phyloP scores from a whole-genome alignment of 1,139 yeast genomes.

The Suhomyces anneliseae region DNA sequence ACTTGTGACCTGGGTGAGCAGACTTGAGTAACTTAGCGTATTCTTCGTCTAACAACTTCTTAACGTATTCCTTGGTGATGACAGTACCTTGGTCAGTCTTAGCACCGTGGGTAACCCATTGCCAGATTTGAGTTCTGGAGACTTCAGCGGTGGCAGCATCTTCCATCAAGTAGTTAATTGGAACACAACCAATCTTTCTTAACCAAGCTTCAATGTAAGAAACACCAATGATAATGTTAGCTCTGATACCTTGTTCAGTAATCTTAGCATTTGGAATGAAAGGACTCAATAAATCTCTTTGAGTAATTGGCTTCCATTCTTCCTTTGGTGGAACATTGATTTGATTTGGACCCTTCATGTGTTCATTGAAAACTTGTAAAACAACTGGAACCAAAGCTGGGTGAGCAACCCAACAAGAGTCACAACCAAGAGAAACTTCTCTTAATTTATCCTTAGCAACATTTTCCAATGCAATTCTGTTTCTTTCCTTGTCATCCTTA shows the following conservation, averaged over 20 bases:
- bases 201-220: slow-evolving; percentile 85
- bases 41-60: slow-evolving; percentile 60
- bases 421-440: slow-evolving; percentile 75
- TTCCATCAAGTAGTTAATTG: slow-evolving; percentile 82
- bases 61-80: slow-evolving; percentile 59
- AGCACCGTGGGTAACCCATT: slow-evolving; percentile 79
- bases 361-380: slow-evolving; percentile 72
- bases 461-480: slow-evolving; percentile 26
- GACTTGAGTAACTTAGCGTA: slow-evolving; percentile 51
- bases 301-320: slow-evolving; percentile 53
- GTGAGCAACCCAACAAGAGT: slow-evolving; percentile 84
- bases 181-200: slow-evolving; percentile 77
- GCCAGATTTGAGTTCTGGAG: slow-evolving; percentile 78
- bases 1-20: slow-evolving; percentile 53
- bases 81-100: slow-evolving; percentile 58
- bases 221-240: slow-evolving; percentile 70
- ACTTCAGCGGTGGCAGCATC: slow-evolving; percentile 90
- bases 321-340: slow-evolving; percentile 58
- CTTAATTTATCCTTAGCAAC: slow-evolving; percentile 39
- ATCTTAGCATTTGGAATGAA: slow-evolving; percentile 62
- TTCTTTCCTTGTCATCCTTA: slow-evolving; percentile 25
- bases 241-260: slow-evolving; percentile 73
- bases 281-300: slow-evolving; percentile 70
- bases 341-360: slow-evolving; percentile 85
- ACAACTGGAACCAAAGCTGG: slow-evolving; percentile 78